Evolutionary conservation across 2,329 filamentous ascomycete genomes (phyloP).

Genomic region (Beauveria australis): DNA sequence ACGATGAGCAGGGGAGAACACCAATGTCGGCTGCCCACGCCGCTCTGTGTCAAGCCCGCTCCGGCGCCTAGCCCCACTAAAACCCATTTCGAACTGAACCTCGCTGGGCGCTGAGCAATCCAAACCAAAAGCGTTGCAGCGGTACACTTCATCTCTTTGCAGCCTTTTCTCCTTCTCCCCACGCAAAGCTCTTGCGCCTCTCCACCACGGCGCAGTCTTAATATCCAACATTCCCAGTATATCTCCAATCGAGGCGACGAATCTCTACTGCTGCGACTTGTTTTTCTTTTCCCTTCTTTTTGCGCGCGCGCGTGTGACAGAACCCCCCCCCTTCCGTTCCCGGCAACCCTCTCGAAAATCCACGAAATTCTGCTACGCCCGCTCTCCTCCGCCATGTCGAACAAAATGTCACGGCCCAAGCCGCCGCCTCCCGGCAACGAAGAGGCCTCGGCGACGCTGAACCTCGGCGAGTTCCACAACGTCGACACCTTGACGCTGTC

Average conservation of each 20-base stretch:
- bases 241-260: neutral
- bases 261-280: neutral
- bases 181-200: conserved; percentile 9
- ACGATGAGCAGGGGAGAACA: neutral
- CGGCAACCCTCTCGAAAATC: neutral
- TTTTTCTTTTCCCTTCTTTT: neutral
- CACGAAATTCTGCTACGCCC: neutral
- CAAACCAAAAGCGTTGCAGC: neutral
- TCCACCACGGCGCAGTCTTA: neutral
- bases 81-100: conserved; percentile 3
- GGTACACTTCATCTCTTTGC: neutral
- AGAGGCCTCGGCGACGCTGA: conserved; percentile 72
- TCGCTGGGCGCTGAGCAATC: neutral
- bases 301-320: neutral
- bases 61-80: conserved; percentile 4
- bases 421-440: conserved; percentile 70
- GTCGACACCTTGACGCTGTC: conserved; percentile 88
- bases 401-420: conserved; percentile 56
- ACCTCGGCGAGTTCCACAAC: conserved; percentile 87
- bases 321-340: no score
- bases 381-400: conserved; percentile 21
- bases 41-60: neutral
- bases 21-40: neutral
- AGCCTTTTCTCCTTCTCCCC: neutral
- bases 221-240: neutral